Base-by-base conservation (phyloP, 1,284 basidiomycete genomes). In the Prillingera fragicola region DNA sequence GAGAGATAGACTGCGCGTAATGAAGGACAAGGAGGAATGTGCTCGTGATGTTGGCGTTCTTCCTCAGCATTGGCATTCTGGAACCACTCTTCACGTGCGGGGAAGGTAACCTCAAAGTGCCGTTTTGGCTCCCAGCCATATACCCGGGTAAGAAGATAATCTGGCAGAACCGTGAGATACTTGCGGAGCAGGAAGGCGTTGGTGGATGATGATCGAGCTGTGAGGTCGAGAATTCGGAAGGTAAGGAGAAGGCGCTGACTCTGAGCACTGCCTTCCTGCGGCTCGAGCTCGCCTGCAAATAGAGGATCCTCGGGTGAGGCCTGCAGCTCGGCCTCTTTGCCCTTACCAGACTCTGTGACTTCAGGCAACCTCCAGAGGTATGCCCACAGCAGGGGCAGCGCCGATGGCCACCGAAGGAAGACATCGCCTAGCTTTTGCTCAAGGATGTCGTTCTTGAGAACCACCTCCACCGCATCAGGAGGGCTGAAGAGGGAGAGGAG, bases 91-190 rank as follows among this genome's bases (percentile, higher is more conserved):
- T 54, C 50, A 18, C 59, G 35, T 1, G 60, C 45, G 0, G 61
- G 62, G 41, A 67, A 67, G 2, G 65, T 67, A 4, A 53, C 50
- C 23, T 58, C 60, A 33, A 63, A 63, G 15, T 56, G 48, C 13
- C 67, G 50, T 24, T 53, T 37, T 24, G 41, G 31, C 12, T 45
- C 41, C 23, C 45, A 53, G 3, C 67, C 67, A 38, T 62, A 69
- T 17, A 66, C 31, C 14, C 63, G 51, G 0, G 51, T 56, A 14
- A 63, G 35, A 17, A 69, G 54, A 41, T 63, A 66, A 14, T 60
- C 56, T 12, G 57, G 27, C 10, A 69, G 48, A 15, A 51, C n/a
- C 4, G 63, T 61, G 2, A 69, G 53, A 37, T 61, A 44, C 0
- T 45, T 38, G 14, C 45, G 38, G 12, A 66, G 40, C 15, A 56